Evolutionary conservation across 2,329 filamentous ascomycete species (phyloP).

Genomic region (Mycocentrospora acerina): DNA sequence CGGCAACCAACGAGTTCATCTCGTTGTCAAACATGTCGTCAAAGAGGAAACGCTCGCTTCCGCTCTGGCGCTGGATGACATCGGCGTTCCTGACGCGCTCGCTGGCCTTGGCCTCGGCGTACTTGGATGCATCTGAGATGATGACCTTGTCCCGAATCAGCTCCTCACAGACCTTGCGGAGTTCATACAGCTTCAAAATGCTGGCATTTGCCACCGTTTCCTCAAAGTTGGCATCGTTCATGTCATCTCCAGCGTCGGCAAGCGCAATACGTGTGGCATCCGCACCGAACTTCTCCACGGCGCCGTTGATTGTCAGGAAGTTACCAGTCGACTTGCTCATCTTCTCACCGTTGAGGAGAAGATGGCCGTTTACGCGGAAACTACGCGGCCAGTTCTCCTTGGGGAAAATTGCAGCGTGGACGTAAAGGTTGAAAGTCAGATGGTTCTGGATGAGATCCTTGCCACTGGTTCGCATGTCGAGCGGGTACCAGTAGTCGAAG

Average conservation of each 20-base stretch:
- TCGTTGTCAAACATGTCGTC: constrained; percentile 93
- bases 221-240: constrained; percentile 96
- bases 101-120: constrained; percentile 44
- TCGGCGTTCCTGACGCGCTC: constrained; percentile 54
- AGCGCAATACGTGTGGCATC: constrained; percentile 90
- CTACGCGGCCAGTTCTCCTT: constrained; percentile 84
- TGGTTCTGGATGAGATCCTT: constrained; percentile 78
- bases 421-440: constrained; percentile 93
- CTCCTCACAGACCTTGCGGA: constrained; percentile 92
- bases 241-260: constrained; percentile 90
- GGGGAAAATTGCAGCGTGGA: constrained; percentile 86
- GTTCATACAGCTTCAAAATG: constrained; percentile 79
- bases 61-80: constrained; percentile 64
- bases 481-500: constrained; percentile 96
- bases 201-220: constrained; percentile 91
- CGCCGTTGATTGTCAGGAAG: constrained; percentile 86
- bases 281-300: constrained; percentile 89
- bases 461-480: constrained; percentile 84
- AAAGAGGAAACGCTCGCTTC: constrained; percentile 73
- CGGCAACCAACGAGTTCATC: constrained; percentile 78
- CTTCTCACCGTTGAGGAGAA: constrained; percentile 95
- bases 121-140: constrained; percentile 47
- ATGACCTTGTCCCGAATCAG: constrained; percentile 63
- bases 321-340: constrained; percentile 98
- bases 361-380: constrained; percentile 86